Percentiles rank a stretch among this genome's conserved stretches.
Evolutionary conservation across 2,329 filamentous ascomycete genomes (phyloP).

Genomic region (Sporothrix brasiliensis): DNA sequence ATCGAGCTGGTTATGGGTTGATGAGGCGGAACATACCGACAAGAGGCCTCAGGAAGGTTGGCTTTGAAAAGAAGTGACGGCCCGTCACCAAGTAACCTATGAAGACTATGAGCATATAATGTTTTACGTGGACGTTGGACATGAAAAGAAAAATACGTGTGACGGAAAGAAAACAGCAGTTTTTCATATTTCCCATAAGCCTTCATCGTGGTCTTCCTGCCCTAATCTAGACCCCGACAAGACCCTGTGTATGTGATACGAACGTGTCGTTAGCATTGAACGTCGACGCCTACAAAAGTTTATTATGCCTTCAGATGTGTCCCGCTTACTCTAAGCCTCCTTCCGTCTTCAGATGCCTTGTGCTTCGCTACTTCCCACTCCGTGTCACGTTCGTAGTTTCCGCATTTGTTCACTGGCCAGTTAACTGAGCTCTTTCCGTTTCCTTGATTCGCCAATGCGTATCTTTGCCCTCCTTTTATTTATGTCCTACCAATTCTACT

Average conservation of each 20-base stretch:
- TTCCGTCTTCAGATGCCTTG: background rate
- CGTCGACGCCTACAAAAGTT: too few species aligned
- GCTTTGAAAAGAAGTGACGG: background rate
- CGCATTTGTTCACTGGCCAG: background rate
- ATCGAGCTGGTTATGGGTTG: background rate
- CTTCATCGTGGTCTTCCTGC: too few species aligned
- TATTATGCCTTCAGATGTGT: too few species aligned
- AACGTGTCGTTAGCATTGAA: too few species aligned
- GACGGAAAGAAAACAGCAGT: background rate
- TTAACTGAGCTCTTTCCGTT: background rate
- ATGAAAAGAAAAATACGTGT: conserved; percentile 2
- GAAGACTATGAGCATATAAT: conserved; percentile 22
- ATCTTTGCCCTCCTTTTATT: background rate
- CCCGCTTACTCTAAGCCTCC: background rate
- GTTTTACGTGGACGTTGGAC: conserved; percentile 23
- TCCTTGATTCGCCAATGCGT: background rate
- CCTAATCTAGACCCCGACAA: too few species aligned
- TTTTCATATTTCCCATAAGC: too few species aligned
- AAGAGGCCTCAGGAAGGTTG: background rate
- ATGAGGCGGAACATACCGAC: background rate
- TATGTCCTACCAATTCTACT: background rate
- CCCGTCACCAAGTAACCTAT: background rate
- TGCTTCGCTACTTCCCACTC: background rate
- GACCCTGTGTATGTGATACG: too few species aligned
- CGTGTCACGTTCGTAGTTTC: background rate